Evolutionary conservation across 1,139 yeast genomes (phyloP), one percentile per base, ranked within the genome.

Genomic region (Lodderomyces pseudojiufengensis): DNA sequence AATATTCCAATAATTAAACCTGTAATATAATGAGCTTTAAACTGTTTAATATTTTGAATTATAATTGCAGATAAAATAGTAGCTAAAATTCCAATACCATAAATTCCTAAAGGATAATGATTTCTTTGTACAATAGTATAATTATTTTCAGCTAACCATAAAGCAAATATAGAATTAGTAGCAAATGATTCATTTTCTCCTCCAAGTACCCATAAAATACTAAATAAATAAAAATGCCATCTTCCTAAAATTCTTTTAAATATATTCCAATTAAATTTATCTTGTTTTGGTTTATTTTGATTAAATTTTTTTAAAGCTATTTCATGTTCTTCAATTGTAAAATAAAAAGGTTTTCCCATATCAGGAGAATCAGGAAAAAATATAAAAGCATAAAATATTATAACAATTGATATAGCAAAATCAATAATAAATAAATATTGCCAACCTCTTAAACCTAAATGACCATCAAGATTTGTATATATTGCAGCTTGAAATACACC

Each of bases 341-440:
- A 53, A 45, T 60, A 63, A 36, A 58, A 57, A 4, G 63, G 56
- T 45, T 57, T 61, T 28, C 57, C 51, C 25, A 65, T 67, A 2
- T 73, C 72, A 28, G 84, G 84, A 2, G 76, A 64, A 46, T 76
- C 82, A 12, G 83, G 83, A 55, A 78, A 75, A 48, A 68, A 71
- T n/a, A 77, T 41, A 32, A 76, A 66, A 1, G 82, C 81, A 41
- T 71, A 73, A 18, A 75, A 37, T 4, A 73, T 74, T 33, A 73
- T 58, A 24, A 76, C 77, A 18, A 76, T 74, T 20, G 95, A 84
- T 49, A 82, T 69, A 4, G 78, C 64, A 42, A 92, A 92, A 55
- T 83, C 90, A 43, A 83, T 75, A 45, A 82, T 73, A 55, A 78
- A 84, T 41, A 84, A 69, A 81, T 85, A 82, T 56, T 80, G 70